Evolutionary conservation across 352 stramenopile genomes (phyloP).

Genomic region (Blastocystis sp.): DNA sequence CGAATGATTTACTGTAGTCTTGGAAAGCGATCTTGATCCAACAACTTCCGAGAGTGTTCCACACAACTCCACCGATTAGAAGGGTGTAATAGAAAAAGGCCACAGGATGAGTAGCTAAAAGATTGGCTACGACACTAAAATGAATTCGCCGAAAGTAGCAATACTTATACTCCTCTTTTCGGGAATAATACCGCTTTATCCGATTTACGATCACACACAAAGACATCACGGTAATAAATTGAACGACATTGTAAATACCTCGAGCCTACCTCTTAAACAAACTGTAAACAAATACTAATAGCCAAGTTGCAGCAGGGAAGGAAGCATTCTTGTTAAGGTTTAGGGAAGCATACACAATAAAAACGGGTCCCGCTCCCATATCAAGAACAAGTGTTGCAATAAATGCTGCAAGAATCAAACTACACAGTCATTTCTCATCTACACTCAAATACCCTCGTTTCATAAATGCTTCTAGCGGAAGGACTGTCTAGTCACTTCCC

Average conservation of each 20-base stretch:
- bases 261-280: slow-evolving; percentile 1
- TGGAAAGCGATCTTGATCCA: background rate
- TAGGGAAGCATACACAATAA: slow-evolving; percentile 43
- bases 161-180: slow-evolving; percentile 3
- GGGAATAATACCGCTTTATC: background rate
- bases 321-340: background rate
- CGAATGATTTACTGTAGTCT: slow-evolving; percentile 15
- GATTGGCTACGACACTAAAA: background rate
- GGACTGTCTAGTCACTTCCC: background rate
- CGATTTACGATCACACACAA: slow-evolving; percentile 16
- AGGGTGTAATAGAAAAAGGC: slow-evolving; percentile 7
- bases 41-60: slow-evolving; percentile 16
- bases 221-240: slow-evolving; percentile 2
- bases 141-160: background rate
- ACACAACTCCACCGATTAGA: slow-evolving; percentile 21
- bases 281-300: background rate
- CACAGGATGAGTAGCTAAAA: background rate
- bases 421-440: background rate
- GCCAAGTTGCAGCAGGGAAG: slow-evolving; percentile 34
- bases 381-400: slow-evolving; percentile 22
- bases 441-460: background rate
- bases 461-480: background rate
- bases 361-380: slow-evolving; percentile 31
- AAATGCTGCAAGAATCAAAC: background rate
- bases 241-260: slow-evolving; percentile 22